Percentiles rank a stretch among this genome's conserved stretches.
phyloP scores from a whole-genome alignment of 371 early-diverging fungal species.

The Entomophthora muscae region DNA sequence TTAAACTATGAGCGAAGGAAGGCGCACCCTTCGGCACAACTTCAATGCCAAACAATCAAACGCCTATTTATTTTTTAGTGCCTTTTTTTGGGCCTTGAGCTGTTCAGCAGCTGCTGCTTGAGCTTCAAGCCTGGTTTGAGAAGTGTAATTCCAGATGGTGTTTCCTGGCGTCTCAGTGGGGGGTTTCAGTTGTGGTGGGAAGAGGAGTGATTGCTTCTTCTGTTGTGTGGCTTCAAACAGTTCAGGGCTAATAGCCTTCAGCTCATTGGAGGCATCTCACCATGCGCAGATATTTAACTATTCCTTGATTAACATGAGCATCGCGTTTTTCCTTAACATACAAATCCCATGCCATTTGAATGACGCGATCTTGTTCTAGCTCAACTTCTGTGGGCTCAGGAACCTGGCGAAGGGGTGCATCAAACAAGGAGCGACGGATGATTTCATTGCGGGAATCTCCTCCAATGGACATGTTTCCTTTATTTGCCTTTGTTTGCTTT shows the following conservation, averaged over 20 bases:
- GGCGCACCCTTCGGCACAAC: no score
- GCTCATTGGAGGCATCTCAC: constrained; percentile 44
- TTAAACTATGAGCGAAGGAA: no score
- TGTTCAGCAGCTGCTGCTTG: not conserved
- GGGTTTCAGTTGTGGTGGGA: constrained; percentile 13
- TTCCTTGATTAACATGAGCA: constrained; percentile 30
- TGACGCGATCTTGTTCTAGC: constrained; percentile 44
- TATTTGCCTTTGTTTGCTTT: not conserved
- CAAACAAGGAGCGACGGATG: constrained; percentile 52
- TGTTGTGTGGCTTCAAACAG: constrained; percentile 43
- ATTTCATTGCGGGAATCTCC: constrained; percentile 48
- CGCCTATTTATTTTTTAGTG: no score
- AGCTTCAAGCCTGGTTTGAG: not conserved
- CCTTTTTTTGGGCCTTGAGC: not conserved
- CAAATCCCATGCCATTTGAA: constrained; percentile 56
- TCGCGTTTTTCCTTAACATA: constrained; percentile 36
- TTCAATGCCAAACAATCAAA: no score
- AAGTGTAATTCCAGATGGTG: constrained; percentile 5
- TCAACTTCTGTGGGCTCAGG: constrained; percentile 21
- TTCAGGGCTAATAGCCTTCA: constrained; percentile 38
- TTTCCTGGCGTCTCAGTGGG: constrained; percentile 11
- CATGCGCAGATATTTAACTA: constrained; percentile 50
- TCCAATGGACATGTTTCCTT: constrained; percentile 11
- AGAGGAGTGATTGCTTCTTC: constrained; percentile 3
- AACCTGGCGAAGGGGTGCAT: constrained; percentile 28